Evolutionary conservation across 495 filamentous ascomycete genomes (phyloP).

Genomic region (Trichoderma asperelloides): DNA sequence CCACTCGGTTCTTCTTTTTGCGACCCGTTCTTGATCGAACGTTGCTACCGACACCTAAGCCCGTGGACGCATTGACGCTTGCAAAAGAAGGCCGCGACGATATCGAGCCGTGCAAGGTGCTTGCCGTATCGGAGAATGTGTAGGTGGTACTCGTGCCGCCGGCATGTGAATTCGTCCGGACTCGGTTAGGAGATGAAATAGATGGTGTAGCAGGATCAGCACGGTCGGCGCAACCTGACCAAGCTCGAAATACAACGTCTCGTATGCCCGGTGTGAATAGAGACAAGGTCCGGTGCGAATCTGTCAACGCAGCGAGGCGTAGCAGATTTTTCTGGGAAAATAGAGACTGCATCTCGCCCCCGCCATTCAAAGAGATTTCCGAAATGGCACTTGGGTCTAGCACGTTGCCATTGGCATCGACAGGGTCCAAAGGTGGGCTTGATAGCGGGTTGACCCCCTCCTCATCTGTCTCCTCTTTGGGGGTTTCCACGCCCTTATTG

Average conservation of each 20-base stretch:
- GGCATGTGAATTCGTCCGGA: slow-evolving; percentile 49
- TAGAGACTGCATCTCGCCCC: slow-evolving; percentile 66
- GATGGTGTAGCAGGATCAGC: slow-evolving; percentile 48
- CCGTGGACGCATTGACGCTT: slow-evolving; percentile 43
- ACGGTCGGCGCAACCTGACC: slow-evolving; percentile 73
- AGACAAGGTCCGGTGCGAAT: slow-evolving; percentile 79
- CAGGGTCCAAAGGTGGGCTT: slow-evolving; percentile 67
- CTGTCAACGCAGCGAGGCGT: slow-evolving; percentile 62
- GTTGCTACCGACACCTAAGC: slow-evolving; percentile 55
- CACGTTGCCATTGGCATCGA: slow-evolving; percentile 66
- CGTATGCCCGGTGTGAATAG: slow-evolving; percentile 75
- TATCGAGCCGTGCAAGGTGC: slow-evolving; percentile 37
- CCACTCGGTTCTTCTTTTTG: slow-evolving; percentile 87
- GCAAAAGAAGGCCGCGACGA: slow-evolving; percentile 38
- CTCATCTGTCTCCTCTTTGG: slow-evolving; percentile 33
- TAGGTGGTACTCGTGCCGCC: slow-evolving; percentile 53
- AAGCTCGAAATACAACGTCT: slow-evolving; percentile 83
- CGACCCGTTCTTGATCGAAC: slow-evolving; percentile 60
- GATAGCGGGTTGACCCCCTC: slow-evolving; percentile 65
- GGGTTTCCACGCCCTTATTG: slow-evolving; percentile 36
- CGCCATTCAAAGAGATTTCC: slow-evolving; percentile 63
- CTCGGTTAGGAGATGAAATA: slow-evolving; percentile 44
- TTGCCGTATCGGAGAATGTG: slow-evolving; percentile 49
- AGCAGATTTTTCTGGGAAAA: slow-evolving; percentile 89
- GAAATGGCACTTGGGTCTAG: slow-evolving; percentile 65